Conservation (phyloP, 257 asterid species). For the Solanum chaucha region DNA sequence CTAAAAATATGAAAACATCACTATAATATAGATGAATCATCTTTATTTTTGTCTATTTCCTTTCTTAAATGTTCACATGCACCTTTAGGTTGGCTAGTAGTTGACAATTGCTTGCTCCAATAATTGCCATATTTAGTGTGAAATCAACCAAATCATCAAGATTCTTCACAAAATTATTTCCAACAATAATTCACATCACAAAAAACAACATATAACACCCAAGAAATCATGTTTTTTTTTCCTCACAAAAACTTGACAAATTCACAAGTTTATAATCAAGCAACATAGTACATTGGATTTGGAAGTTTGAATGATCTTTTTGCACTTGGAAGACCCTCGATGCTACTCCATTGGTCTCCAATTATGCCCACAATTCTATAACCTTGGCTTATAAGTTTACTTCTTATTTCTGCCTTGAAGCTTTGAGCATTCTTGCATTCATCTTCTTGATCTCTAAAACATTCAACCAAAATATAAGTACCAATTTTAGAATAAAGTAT, state of each 20-base stretch:
- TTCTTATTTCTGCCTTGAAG: slow-evolving; percentile 49
- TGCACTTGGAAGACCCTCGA: slow-evolving; percentile 46
- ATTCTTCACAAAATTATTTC: background rate
- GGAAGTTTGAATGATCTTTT: slow-evolving; percentile 70
- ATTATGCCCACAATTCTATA: slow-evolving; percentile 47
- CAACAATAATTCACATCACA: background rate
- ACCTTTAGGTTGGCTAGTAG: background rate
- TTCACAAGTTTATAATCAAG: slow-evolving; percentile 14
- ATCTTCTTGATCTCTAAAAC: slow-evolving; percentile 32
- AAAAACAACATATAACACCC: background rate
- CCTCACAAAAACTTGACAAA: background rate
- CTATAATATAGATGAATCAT: background rate
- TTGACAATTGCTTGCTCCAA: background rate
- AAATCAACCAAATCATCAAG: background rate
- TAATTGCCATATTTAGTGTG: background rate
- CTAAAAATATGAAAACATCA: background rate
- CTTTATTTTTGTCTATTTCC: background rate
- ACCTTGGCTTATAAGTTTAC: slow-evolving; percentile 36
- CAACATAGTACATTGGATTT: slow-evolving; percentile 54
- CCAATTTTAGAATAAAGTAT: background rate
- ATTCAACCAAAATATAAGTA: background rate
- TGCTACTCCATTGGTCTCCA: slow-evolving; percentile 84
- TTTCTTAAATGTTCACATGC: background rate
- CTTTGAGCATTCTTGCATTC: slow-evolving; percentile 26
- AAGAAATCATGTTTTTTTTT: background rate